Evolutionary conservation across 805 yeast genomes (phyloP).

Genomic region (Saccharomycodes ludwigii): DNA sequence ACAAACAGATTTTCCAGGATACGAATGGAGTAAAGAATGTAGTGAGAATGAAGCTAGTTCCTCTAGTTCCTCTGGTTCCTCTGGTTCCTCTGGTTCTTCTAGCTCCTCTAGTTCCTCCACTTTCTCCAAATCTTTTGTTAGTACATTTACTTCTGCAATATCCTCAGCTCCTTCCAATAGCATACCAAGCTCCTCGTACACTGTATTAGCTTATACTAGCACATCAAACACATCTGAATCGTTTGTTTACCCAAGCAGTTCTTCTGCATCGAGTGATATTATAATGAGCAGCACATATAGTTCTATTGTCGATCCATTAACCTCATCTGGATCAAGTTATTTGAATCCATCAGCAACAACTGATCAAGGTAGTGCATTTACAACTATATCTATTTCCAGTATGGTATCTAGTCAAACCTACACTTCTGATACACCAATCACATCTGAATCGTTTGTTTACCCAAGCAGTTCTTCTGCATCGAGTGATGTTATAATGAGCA

Average conservation of each 20-base stretch:
- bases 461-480: too few species aligned
- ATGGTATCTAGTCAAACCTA: too few species aligned
- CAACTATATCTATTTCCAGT: too few species aligned
- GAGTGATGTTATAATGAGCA: too few species aligned
- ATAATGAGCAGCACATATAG: too few species aligned
- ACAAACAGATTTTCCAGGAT: conserved; percentile 14
- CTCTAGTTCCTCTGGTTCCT: conserved; percentile 1
- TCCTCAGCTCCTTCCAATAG: not conserved
- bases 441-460: too few species aligned
- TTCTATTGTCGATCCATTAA: too few species aligned
- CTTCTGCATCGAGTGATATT: too few species aligned
- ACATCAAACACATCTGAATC: not conserved
- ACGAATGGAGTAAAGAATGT: conserved; percentile 8
- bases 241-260: not conserved
- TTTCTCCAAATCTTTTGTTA: not conserved
- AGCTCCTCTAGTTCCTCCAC: conserved; percentile 2
- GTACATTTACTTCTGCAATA: not conserved
- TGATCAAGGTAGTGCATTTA: too few species aligned
- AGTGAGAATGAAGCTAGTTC: not conserved
- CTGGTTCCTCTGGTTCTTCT: conserved; percentile 2
- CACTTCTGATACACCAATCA: too few species aligned
- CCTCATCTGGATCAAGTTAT: too few species aligned
- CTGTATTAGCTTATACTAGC: not conserved
- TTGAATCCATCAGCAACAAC: too few species aligned
- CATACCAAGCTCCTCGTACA: not conserved